Evolutionary conservation across 805 yeast genomes (phyloP).

Genomic region (Wickerhamomyces rabaulensis): DNA sequence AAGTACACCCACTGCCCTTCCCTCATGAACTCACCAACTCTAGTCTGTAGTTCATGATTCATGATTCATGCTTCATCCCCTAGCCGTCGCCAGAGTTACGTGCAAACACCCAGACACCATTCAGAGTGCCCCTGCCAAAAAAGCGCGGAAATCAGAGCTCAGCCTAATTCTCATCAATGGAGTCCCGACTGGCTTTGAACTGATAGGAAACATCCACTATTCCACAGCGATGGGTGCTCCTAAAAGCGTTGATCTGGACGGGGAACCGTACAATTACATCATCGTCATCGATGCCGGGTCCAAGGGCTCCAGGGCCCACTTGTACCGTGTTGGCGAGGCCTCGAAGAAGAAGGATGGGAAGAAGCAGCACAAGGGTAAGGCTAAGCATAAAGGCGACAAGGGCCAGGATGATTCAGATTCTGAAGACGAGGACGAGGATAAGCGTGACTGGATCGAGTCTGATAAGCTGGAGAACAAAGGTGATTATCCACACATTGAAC

Average conservation of each 20-base stretch:
- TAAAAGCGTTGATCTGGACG: background rate
- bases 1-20: too few species aligned
- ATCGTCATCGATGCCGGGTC: conserved; percentile 64
- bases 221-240: background rate
- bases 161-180: too few species aligned
- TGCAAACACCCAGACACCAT: too few species aligned
- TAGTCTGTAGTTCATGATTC: too few species aligned
- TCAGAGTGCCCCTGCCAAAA: too few species aligned
- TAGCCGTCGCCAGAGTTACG: too few species aligned
- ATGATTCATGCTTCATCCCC: too few species aligned
- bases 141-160: too few species aligned
- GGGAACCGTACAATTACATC: conserved; percentile 43
- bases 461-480: background rate
- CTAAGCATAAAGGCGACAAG: background rate
- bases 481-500: conserved; percentile 12
- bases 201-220: too few species aligned
- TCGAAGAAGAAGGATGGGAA: conserved; percentile 3
- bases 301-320: conserved; percentile 56
- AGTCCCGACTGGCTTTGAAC: too few species aligned
- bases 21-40: too few species aligned
- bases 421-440: conserved; percentile 2
- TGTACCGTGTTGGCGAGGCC: conserved; percentile 33
- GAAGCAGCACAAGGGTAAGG: background rate
- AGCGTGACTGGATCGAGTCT: conserved; percentile 8
- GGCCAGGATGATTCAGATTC: conserved; percentile 1